Evolutionary conservation across 306 rosid genomes (phyloP), one percentile per base, ranked within the genome.

Genomic region (Quercus aquifolioides): DNA sequence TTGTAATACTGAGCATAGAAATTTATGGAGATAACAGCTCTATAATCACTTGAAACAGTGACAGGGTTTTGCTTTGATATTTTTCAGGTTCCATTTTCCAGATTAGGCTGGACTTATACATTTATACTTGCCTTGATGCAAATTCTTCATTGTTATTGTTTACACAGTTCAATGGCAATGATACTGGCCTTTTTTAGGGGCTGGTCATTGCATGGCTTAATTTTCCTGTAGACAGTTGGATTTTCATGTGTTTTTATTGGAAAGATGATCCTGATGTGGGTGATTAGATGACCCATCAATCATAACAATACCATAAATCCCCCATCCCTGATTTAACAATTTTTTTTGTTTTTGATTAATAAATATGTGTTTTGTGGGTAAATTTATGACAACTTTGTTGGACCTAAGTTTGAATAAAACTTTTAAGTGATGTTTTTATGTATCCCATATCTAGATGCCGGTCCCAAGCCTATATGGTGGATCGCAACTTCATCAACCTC

Each of bases 371-470:
- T 1, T 64, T 30, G 46, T 17, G 20, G 70, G 70, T 64, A 64
- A 31, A 64, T 64, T 28, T 15, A 17, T 15, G 49, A 20, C 17
- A 10, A 41, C 19, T 33, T 69, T 23, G 17, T 41, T 1, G 6
- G 25, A 19, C 54, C 10, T 33, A 21, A 4, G 28, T 41, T 72
- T 19, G 55, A 49, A 57, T 38, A 46, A 51, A 51, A 30, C 23
- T 31, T 68, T 46, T 80, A 84, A 70, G 58, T 72, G 55, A 65
- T 79, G 49, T 55, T 87, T 55, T 55, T 55, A 9, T 62, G 59
- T 15, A 58, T 35, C 75, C 2, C 30, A 76, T 43, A 43, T 65
- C 73, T 74, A 88, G 97, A 85, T 84, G 87, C 63, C 74, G 3
- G 71, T 68, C 18, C 26, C 82, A 28, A 68, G 77, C 46, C 63